Evolutionary conservation across 2,329 filamentous ascomycete species (phyloP).

Genomic region (Pseudogymnoascus sp.): DNA sequence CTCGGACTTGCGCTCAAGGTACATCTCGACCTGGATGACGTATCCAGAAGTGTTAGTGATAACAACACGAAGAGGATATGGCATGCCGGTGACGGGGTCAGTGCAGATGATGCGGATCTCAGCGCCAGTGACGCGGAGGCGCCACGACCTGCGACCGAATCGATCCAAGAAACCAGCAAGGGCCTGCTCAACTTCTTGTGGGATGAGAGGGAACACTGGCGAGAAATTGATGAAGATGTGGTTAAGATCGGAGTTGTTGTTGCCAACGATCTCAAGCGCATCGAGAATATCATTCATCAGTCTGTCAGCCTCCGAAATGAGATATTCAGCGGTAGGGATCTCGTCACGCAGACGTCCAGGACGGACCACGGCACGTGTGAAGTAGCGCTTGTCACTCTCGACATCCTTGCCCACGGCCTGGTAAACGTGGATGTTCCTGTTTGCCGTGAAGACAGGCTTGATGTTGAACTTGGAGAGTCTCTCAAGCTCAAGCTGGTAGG

Average conservation of each 20-base stretch:
- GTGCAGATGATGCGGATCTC: constrained; percentile 99
- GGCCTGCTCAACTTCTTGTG: constrained; percentile 83
- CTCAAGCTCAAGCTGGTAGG: constrained; percentile 95
- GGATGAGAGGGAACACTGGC: constrained; percentile 86
- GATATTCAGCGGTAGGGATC: constrained; percentile 96
- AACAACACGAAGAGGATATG: constrained; percentile 88
- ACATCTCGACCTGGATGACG: constrained; percentile 95
- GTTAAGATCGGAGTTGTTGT: constrained; percentile 98
- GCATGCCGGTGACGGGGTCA: constrained; percentile 71
- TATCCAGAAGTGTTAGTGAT: constrained; percentile 98
- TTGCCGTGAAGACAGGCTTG: constrained; percentile 97
- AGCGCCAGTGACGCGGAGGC: constrained; percentile 90
- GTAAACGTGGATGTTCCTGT: constrained; percentile 98
- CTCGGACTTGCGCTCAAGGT: constrained; percentile 95
- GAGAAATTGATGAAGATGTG: constrained; percentile 99
- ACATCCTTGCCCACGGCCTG: constrained; percentile 91
- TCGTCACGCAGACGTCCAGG: constrained; percentile 92
- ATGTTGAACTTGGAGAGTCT: constrained; percentile 96
- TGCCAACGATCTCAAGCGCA: constrained; percentile 94
- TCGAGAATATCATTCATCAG: constrained; percentile 97
- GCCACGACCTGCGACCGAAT: constrained; percentile 90
- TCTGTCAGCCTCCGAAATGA: constrained; percentile 93
- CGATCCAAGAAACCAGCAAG: constrained; percentile 93
- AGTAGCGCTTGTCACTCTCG: constrained; percentile 97
- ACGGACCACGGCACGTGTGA: constrained; percentile 90